Base-by-base conservation (phyloP, 768 basidiomycete genomes). In the Pisolithus orientalis region DNA sequence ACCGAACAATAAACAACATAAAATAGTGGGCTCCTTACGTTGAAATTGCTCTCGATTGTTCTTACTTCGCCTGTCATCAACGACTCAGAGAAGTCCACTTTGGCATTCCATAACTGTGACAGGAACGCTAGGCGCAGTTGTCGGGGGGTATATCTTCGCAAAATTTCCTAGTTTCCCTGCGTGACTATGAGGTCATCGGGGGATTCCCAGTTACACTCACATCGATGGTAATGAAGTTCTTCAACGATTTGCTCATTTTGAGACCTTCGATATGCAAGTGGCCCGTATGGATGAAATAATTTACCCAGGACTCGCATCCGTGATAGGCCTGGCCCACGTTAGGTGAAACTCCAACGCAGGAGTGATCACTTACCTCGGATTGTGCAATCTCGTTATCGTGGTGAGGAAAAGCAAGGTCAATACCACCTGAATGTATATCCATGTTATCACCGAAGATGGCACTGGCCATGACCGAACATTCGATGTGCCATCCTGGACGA, bases 371-470 rank as follows among this genome's bases (percentile, higher is more conserved):
- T 58, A 85, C 95, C 84, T 98, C 96, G 47, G 91, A 85, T 69
- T 99, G 96, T 0, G 96, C 96, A 62, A 99, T 80, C 72, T 99
- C 96, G 66, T 99, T 99, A 67, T 98, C 95, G 65, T 99, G 96
- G 72, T 99, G 96, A 5, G 96, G 96, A 72, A 99, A 99, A n/a
- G 92, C 89, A 46, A 99, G 76, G 71, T 99, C 96, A 39, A 91
- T 85, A 5, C 96, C 96, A 47, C 96, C 96, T 6, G 94, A 96
- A 67, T 99, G 96, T 55, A 99, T 94, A 68, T 98, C 96, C 84
- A 99, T 90, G 53, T 84, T 86, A 52, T 85, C 80, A 3, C 94
- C 95, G 43, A 97, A 75, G 45, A 97, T 75, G 31, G 87, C 93
- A 57, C 83, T 88, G 16, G 94, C 94, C 95, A 99, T 99, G 32